Conservation (phyloP, 2,329 filamentous ascomycete genomes). For the Trichoderma pleuroti region DNA sequence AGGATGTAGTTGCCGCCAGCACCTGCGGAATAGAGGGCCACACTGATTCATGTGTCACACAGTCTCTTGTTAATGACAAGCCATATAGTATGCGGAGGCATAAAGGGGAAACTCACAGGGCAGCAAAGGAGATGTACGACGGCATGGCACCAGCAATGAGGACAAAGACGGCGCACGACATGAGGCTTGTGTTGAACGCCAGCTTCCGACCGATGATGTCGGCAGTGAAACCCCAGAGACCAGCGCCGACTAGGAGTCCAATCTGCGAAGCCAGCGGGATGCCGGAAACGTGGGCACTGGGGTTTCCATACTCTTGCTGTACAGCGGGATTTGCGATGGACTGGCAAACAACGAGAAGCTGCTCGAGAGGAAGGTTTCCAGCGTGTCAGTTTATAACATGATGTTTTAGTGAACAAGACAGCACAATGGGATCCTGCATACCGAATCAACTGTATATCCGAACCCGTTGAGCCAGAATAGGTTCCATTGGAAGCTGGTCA, state of each 20-base stretch:
- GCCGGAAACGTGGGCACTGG: constrained; percentile 14
- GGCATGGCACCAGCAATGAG: constrained; percentile 19
- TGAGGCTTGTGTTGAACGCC: constrained; percentile 19
- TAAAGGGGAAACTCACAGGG: not conserved
- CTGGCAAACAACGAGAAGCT: constrained; percentile 17
- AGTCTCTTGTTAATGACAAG: not conserved
- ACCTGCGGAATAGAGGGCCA: constrained; percentile 19
- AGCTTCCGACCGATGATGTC: constrained; percentile 20
- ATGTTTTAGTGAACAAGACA: not conserved
- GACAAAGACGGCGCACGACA: constrained; percentile 19
- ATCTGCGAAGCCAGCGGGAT: constrained; percentile 18
- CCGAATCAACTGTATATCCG: constrained; percentile 17
- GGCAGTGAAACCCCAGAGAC: constrained; percentile 20
- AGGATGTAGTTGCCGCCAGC: constrained; percentile 20
- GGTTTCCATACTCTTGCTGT: constrained; percentile 17
- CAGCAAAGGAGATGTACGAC: constrained; percentile 17
- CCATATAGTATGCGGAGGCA: not conserved
- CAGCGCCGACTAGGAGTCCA: constrained; percentile 19
- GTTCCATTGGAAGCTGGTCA: constrained; percentile 20
- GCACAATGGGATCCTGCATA: not conserved
- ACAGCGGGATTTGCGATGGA: constrained; percentile 17
- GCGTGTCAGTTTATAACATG: not conserved
- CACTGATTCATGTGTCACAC: not conserved
- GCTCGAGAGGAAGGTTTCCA: not conserved
- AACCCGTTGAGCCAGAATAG: constrained; percentile 18